Conservation (phyloP, 2,329 filamentous ascomycete species). For the Karstenula rhodostoma region DNA sequence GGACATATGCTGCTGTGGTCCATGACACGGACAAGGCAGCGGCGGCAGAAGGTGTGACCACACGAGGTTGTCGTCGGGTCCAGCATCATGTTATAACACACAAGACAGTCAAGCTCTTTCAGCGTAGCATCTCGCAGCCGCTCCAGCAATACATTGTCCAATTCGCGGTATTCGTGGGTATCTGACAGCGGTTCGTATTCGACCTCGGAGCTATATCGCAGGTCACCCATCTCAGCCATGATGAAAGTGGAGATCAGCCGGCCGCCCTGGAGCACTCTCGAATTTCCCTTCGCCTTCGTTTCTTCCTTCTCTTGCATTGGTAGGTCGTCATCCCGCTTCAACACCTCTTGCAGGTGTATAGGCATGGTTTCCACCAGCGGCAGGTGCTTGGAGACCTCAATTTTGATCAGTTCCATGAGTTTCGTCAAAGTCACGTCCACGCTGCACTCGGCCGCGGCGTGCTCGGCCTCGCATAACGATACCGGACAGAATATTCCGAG, state of each 20-base stretch:
- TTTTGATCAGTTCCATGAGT: conserved; percentile 63
- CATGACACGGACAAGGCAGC: conserved; percentile 77
- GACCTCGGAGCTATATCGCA: conserved; percentile 66
- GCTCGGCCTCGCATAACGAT: conserved; percentile 70
- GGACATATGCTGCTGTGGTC: conserved; percentile 83
- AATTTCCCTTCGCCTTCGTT: conserved; percentile 29
- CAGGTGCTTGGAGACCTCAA: conserved; percentile 58
- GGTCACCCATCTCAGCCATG: conserved; percentile 68
- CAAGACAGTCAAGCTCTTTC: conserved; percentile 83
- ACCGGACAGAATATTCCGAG: conserved; percentile 80
- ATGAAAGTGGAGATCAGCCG: conserved; percentile 71
- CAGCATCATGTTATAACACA: conserved; percentile 83
- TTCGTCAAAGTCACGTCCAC: conserved; percentile 80
- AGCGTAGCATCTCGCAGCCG: conserved; percentile 69
- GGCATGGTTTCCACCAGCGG: conserved; percentile 44
- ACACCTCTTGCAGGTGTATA: conserved; percentile 53
- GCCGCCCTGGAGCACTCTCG: conserved; percentile 63
- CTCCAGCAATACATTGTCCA: conserved; percentile 63
- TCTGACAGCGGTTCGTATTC: conserved; percentile 55
- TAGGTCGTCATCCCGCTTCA: conserved; percentile 43
- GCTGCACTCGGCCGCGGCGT: conserved; percentile 78
- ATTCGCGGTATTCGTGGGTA: conserved; percentile 45
- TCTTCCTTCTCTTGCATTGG: conserved; percentile 49
- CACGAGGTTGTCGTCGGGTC: conserved; percentile 86
- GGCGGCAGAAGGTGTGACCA: conserved; percentile 88